Conservation (phyloP, 495 filamentous ascomycete genomes). For the Delitschia confertaspora region DNA sequence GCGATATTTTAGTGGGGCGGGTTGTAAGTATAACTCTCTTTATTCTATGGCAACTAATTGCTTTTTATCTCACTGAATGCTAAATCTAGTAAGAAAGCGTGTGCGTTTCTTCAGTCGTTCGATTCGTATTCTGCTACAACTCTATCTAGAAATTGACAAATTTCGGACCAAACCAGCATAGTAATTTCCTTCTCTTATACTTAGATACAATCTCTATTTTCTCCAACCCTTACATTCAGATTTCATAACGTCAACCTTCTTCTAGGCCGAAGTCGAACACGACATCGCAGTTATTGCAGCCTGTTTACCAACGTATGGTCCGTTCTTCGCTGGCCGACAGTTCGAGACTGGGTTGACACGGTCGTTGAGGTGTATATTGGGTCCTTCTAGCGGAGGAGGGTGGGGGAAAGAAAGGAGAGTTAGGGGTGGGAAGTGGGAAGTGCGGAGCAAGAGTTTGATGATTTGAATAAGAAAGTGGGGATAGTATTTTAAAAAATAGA, state of each 20-base stretch:
- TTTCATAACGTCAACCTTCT: slow-evolving; percentile 8
- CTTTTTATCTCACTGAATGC: too few species aligned
- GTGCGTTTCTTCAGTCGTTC: slow-evolving; percentile 12
- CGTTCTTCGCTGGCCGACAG: slow-evolving; percentile 6
- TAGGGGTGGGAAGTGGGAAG: too few species aligned
- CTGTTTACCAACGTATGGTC: slow-evolving; percentile 16
- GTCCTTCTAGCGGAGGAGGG: not conserved
- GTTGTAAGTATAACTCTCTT: too few species aligned
- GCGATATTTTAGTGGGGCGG: slow-evolving; percentile 20
- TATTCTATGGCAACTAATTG: too few species aligned
- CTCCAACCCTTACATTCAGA: too few species aligned
- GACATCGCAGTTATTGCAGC: slow-evolving; percentile 15
- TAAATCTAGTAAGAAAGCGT: too few species aligned
- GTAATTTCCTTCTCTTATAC: too few species aligned
- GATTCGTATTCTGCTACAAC: slow-evolving; percentile 13
- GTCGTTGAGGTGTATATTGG: not conserved
- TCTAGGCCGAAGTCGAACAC: slow-evolving; percentile 18
- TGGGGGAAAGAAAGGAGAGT: too few species aligned
- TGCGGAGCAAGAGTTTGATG: too few species aligned
- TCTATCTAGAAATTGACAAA: slow-evolving; percentile 11
- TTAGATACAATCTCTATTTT: too few species aligned
- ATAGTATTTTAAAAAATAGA: too few species aligned
- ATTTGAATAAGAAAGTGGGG: too few species aligned
- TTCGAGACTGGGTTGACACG: not conserved
- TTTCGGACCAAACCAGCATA: slow-evolving; percentile 13